Evolutionary conservation across 345 rosid genomes (phyloP).

Genomic region (Viola odorata): DNA sequence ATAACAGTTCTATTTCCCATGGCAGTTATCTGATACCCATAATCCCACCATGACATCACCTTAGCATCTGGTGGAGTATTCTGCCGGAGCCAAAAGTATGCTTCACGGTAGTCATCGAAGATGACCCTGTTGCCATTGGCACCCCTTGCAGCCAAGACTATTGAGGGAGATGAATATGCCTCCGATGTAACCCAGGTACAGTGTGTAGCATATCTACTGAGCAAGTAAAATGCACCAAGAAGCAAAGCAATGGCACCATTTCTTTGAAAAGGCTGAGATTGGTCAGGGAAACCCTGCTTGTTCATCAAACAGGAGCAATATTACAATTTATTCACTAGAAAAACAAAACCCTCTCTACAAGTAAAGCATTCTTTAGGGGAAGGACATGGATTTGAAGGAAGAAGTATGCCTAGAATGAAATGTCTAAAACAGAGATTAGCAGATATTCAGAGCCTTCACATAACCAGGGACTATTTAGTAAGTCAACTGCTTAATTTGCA

Average conservation of each 20-base stretch:
- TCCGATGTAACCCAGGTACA: conserved; percentile 99
- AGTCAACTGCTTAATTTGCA: no score
- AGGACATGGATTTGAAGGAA: no score
- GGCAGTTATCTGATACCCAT: conserved; percentile 98
- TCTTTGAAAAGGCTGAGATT: conserved; percentile 89
- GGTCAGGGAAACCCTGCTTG: conserved; percentile 69
- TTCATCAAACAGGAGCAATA: conserved; percentile 17
- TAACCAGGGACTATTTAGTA: no score
- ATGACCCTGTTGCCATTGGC: conserved; percentile 91
- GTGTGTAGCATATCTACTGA: conserved; percentile 79
- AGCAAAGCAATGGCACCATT: conserved; percentile 87
- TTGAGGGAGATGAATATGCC: conserved; percentile 99
- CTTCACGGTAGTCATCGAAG: conserved; percentile 99
- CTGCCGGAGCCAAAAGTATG: conserved; percentile 97
- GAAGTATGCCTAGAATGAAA: no score
- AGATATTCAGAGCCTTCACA: no score
- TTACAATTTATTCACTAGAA: not conserved
- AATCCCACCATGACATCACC: conserved; percentile 99
- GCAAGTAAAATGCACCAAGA: conserved; percentile 82
- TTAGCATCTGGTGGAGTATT: conserved; percentile 96
- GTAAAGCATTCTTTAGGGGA: no score
- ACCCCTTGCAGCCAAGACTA: conserved; percentile 98
- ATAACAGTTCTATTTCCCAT: conserved; percentile 99
- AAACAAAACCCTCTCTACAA: not conserved
- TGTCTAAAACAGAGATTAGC: no score